A percentile compares a stretch with the other conserved stretches of the same genome.
Evolutionary conservation across 78 protist genomes (phyloP).

Genomic region (Chrysochromulina parva): DNA sequence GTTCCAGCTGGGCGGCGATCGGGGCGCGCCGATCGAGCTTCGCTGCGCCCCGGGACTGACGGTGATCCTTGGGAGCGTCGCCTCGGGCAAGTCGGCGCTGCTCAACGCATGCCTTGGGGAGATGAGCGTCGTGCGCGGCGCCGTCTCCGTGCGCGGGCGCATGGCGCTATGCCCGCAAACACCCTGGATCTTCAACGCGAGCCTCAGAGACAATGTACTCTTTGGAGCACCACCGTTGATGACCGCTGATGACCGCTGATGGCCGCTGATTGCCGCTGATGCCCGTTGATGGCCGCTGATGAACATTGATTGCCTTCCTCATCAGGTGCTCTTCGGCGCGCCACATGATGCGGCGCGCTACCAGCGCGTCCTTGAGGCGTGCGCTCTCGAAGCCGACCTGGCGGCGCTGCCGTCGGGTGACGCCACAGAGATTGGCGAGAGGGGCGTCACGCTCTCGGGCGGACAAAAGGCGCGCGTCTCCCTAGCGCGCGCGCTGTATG

Average conservation of each 20-base stretch:
- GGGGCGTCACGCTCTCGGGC: conserved; percentile 77
- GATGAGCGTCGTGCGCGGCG: conserved; percentile 3
- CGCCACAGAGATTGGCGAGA: conserved; percentile 65
- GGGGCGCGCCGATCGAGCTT: background rate
- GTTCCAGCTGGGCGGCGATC: background rate
- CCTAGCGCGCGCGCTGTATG: conserved; percentile 93
- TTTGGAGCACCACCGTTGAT: no score
- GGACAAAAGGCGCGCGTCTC: conserved; percentile 70
- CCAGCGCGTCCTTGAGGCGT: background rate
- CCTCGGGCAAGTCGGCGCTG: conserved; percentile 76
- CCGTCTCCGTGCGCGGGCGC: background rate
- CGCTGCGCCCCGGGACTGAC: background rate
- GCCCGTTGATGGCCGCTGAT: no score
- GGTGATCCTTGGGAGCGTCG: conserved; percentile 64
- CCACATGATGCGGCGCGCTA: conserved; percentile 12
- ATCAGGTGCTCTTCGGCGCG: conserved; percentile 31
- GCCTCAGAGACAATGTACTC: conserved; percentile 4
- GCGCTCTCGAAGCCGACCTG: conserved; percentile 63
- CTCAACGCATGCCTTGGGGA: conserved; percentile 70
- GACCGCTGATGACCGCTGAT: no score
- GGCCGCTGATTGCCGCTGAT: no score
- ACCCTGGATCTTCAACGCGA: conserved; percentile 63
- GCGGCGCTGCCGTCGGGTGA: conserved; percentile 61
- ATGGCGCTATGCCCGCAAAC: conserved; percentile 83
- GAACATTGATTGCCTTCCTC: no score